A percentile compares a stretch with the other conserved stretches of the same genome.
Evolutionary conservation across 2,329 filamentous ascomycete species (phyloP).

Genomic region (Nothomitra cinnamomea): DNA sequence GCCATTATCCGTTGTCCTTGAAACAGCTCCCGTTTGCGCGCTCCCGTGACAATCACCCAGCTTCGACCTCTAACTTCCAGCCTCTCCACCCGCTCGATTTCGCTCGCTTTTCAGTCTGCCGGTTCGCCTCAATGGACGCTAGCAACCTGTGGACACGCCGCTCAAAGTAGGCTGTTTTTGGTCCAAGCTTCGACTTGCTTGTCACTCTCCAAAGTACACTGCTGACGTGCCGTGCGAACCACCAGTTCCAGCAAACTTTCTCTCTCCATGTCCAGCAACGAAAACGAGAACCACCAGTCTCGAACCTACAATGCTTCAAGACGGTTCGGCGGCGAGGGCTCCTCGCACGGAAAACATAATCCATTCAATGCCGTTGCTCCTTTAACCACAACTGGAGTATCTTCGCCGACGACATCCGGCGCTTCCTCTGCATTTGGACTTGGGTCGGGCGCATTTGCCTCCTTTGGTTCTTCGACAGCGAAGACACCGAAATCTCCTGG

Average conservation of each 20-base stretch:
- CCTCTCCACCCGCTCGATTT: constrained; percentile 9
- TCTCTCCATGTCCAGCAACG: constrained; percentile 52
- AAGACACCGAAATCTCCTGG: constrained; percentile 81
- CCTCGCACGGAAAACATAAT: constrained; percentile 57
- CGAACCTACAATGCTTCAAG: constrained; percentile 47
- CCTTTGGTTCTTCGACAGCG: constrained; percentile 58
- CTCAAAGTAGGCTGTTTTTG: constrained; percentile 47
- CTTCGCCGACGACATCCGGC: constrained; percentile 52
- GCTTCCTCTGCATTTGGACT: constrained; percentile 84
- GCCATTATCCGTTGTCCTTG: not conserved
- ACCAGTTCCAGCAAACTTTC: constrained; percentile 75
- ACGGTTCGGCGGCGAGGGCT: constrained; percentile 56
- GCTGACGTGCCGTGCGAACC: not conserved
- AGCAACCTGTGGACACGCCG: constrained; percentile 57
- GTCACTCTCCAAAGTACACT: constrained; percentile 3
- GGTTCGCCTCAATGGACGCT: constrained; percentile 21
- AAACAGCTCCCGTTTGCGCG: constrained; percentile 17
- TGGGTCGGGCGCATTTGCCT: constrained; percentile 88
- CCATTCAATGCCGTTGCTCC: constrained; percentile 64
- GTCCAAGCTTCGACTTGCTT: constrained; percentile 9
- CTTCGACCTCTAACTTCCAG: constrained; percentile 9
- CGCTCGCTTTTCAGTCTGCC: constrained; percentile 4
- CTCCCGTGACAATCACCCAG: constrained; percentile 20
- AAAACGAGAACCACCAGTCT: constrained; percentile 36
- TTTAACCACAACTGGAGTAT: constrained; percentile 44